Base-by-base conservation (phyloP, 2,329 filamentous ascomycete species). In the Talaromyces funiculosus region DNA sequence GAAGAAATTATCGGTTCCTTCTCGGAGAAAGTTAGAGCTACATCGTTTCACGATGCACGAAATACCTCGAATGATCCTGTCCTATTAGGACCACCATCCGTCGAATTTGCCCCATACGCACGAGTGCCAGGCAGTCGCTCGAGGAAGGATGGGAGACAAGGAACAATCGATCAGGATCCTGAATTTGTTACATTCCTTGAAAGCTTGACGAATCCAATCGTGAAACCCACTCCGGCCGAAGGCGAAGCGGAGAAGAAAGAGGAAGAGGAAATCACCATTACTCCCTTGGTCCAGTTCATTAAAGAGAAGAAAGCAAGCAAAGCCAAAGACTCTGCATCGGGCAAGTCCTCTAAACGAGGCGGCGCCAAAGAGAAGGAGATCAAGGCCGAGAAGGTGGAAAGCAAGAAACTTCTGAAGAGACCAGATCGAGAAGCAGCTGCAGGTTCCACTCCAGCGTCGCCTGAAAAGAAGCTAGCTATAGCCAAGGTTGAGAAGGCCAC, bases 171-270 rank as follows among this genome's bases (percentile, higher is more conserved):
- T 68, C 92, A 96, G 72, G 94, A 99, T 69, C 86, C 90, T 0
- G 94, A 97, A 67, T 99, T 97, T 68, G 95, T 97, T 79, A 86
- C 87, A 26, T 99, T 97, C 72, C 82, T 99, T 7, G 90, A 95
- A 72, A 89, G 85, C 58, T 82, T 97, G 51, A 95, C 92, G 1
- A 91, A 95, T 66, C 85, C 84, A 2, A 80, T 85, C 62, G 75
- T 77, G n/a, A 87, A 84, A 68, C 74, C 84, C 12, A 69, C 78
- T 9, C 74, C 78, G 0, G 82, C 81, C 24, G 81, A 85, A 33
- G 63, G 76, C 4, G 65, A 71, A 12, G 82, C 82, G 42, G 74
- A 81, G 3, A 82, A 82, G 29, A 81, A 81, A 64, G 81, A 80
- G 62, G 75, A 77, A 64, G 81, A 83, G 37, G 89, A 90, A 68